Base-by-base conservation (phyloP, 2,329 filamentous ascomycete genomes). In the Torrubiellomyces zombiae region DNA sequence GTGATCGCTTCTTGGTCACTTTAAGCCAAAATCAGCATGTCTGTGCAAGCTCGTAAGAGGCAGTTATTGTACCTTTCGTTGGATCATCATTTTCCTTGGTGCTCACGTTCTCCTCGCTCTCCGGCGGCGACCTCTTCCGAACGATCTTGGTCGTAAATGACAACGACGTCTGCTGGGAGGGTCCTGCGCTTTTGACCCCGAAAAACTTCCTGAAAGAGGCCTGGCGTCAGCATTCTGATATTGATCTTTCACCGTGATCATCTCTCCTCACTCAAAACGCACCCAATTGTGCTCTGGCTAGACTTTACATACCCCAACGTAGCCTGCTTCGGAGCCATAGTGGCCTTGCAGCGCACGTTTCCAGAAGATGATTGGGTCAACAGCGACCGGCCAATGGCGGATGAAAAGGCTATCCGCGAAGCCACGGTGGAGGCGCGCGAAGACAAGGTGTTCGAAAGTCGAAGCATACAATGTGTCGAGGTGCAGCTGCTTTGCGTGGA, bases 251-350 rank as follows among this genome's bases (percentile, higher is more conserved):
- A n/a, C n/a, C n/a, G n/a, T n/a, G n/a, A n/a, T n/a, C n/a, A n/a
- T n/a, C n/a, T n/a, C n/a, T n/a, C n/a, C n/a, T n/a, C n/a, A n/a
- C n/a, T n/a, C n/a, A 29, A 29, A 56, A 53, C 69, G 36, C 48
- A 83, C 78, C 74, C 67, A 50, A 86, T 56, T 39, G 74, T 81
- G 45, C 64, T 69, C 59, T 86, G 79, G 35, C 63, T 62, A 41
- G 72, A 56, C 53, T 69, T 75, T 34, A 86, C 82, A 56, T 89
- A 92, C 83, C 80, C 80, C 50, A 92, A 56, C 32, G 79, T 92
- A 42, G 78, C 72, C 56, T 92, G 82, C 48, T 80, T 83, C 21
- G 56, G 56, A 38, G 58, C 54, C 54, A n/a, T n/a, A n/a, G n/a
- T n/a, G n/a, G 58, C 55, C 55, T 61, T 60, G 37, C 38, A 38